phyloP scores from a whole-genome alignment of 305 asterid species.

The Rubia tinctorum region DNA sequence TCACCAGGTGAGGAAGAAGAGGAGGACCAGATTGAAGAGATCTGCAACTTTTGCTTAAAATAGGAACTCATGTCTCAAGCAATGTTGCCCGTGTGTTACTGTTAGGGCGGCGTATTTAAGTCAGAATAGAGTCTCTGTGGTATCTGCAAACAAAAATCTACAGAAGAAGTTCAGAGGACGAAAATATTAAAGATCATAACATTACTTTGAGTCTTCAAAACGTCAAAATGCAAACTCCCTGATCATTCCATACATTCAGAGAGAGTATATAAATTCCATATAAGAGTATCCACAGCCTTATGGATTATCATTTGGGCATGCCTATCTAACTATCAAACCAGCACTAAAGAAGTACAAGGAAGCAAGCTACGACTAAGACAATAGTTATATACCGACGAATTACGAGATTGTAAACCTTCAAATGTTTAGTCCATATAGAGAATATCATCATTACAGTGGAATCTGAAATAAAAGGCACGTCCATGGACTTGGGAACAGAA shows the following conservation, averaged over 20 bases:
- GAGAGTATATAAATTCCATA: background rate
- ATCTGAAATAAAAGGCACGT: background rate
- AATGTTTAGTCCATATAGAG: background rate
- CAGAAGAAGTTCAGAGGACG: constrained; percentile 13
- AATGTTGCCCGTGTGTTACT: too few relatives aligned
- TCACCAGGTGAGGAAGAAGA: constrained; percentile 25
- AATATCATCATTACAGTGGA: background rate
- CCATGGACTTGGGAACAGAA: background rate
- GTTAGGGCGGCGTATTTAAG: too few relatives aligned
- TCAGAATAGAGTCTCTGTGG: constrained; percentile 91
- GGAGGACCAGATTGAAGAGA: constrained; percentile 33
- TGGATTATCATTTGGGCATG: background rate
- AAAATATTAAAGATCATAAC: background rate
- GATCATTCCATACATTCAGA: background rate
- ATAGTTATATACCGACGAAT: background rate
- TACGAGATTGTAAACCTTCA: background rate
- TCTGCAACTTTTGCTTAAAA: constrained; percentile 50
- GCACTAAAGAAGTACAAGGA: background rate
- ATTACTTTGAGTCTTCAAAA: background rate
- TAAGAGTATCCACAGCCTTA: background rate
- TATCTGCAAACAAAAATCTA: constrained; percentile 56
- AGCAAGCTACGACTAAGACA: background rate
- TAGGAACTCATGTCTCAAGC: constrained; percentile 52
- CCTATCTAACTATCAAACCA: background rate
- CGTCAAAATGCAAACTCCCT: background rate